Base-by-base conservation (phyloP, 2,329 filamentous ascomycete genomes). In the Alternaria sp. region DNA sequence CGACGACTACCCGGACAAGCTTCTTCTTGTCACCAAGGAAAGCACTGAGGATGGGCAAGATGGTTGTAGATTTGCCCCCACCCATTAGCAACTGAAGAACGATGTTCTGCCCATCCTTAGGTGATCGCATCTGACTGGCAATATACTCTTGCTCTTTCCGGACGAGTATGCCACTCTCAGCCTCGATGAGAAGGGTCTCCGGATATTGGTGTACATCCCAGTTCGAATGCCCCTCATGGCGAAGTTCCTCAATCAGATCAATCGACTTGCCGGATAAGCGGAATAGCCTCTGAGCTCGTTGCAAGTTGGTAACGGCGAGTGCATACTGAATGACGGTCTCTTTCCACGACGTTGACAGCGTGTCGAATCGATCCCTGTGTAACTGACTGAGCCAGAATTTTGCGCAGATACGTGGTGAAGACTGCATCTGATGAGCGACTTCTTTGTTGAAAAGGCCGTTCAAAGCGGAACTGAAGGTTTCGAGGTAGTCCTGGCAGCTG, bases 171-270 rank as follows among this genome's bases (percentile, higher is more conserved):
- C 84, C 82, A 34, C 82, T 87, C 54, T 92, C 89, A 1, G 89
- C 79, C 70, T 92, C 89, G 0, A 92, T 60, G 0, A 93, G 75
- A 0, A 92, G 77, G 60, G 81, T 87, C 22, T 92, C 89, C 0
- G 89, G 88, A 38, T 80, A 76, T 0, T 84, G 61, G 0, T 69
- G 9, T 0, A 85, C 83, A 6, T 83, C 66, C 87, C 88, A 91
- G 9, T 84, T 85, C 1, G 68, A 64, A 61, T 89, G 87, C 0
- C 88, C 88, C 0, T 63, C 16, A 56, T 88, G 88, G 1, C 61
- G 51, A 0, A 83, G 61, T 36, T 36, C 32, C 34, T 85, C 67
- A 1, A 60, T 42, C 4, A 78, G 60, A 5, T 76, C 74, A 0
- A 62, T 20, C 3, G 67, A 62, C 12, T 68, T 65, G 2, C 43